phyloP scores from a whole-genome alignment of 2,329 filamentous ascomycete species.

The Didymosphaeria variabile region DNA sequence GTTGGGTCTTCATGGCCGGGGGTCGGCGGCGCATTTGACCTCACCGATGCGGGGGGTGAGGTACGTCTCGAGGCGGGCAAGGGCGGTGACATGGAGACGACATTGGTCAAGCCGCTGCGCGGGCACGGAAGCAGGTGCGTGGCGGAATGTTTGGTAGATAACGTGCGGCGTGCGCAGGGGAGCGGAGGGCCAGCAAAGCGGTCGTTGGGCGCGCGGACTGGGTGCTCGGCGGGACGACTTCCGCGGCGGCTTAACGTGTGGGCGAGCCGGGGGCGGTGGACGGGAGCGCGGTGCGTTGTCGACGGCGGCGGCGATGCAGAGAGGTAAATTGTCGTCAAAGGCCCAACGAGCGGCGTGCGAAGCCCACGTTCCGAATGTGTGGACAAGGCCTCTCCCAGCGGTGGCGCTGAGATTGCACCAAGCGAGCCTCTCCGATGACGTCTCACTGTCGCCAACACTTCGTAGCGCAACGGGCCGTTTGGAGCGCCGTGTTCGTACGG shows the following conservation, averaged over 20 bases:
- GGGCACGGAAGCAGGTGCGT: slow-evolving; percentile 35
- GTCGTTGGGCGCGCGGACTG: slow-evolving; percentile 31
- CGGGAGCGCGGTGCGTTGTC: slow-evolving; percentile 19
- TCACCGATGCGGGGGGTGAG: slow-evolving; percentile 53
- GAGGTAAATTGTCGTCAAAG: slow-evolving; percentile 27
- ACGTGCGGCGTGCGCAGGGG: slow-evolving; percentile 26
- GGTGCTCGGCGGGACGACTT: slow-evolving; percentile 29
- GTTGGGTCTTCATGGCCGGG: slow-evolving; percentile 33
- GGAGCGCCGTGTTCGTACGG: background rate
- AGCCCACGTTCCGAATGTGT: slow-evolving; percentile 39
- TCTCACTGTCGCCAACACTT: slow-evolving; percentile 10
- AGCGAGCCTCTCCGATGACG: slow-evolving; percentile 23
- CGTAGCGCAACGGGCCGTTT: slow-evolving; percentile 2
- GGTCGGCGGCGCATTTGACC: slow-evolving; percentile 42
- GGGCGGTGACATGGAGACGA: slow-evolving; percentile 54
- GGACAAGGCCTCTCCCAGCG: slow-evolving; percentile 13
- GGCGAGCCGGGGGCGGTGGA: slow-evolving; percentile 21
- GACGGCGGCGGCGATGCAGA: slow-evolving; percentile 32
- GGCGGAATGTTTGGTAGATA: slow-evolving; percentile 46
- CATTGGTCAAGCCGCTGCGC: slow-evolving; percentile 51
- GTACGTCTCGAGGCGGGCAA: slow-evolving; percentile 49
- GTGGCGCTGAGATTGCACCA: slow-evolving; percentile 20
- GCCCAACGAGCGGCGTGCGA: slow-evolving; percentile 20
- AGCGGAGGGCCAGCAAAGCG: slow-evolving; percentile 30
- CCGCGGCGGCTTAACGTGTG: slow-evolving; percentile 29